Percentiles rank a stretch among this genome's conserved stretches.
Evolutionary conservation across 768 basidiomycete species (phyloP).

Genomic region (Exidia glandulosa): DNA sequence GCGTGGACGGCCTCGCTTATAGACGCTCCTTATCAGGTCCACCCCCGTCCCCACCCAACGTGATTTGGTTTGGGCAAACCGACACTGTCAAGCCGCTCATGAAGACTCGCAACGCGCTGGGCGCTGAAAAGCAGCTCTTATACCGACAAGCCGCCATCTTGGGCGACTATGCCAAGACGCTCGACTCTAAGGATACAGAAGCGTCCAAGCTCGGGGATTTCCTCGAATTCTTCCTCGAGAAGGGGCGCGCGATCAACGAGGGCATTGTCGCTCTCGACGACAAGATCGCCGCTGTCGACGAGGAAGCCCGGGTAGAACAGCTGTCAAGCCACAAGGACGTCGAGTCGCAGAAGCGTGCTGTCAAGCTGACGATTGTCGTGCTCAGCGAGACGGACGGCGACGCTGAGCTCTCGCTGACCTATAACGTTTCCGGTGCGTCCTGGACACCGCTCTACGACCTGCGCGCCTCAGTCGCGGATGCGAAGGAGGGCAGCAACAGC

Average conservation of each 20-base stretch:
- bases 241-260: conserved; percentile 24
- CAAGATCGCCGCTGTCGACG: conserved; percentile 28
- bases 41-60: conserved; percentile 22
- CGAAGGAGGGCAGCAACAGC: conserved; percentile 30
- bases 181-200: conserved; percentile 25
- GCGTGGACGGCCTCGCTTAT: too few relatives aligned
- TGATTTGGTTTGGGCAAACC: conserved; percentile 8
- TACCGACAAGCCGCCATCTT: conserved; percentile 33
- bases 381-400: conserved; percentile 24
- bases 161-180: conserved; percentile 30
- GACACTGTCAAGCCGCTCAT: not conserved
- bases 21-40: too few relatives aligned
- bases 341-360: conserved; percentile 11
- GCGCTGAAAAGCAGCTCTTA: conserved; percentile 14
- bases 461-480: conserved; percentile 33
- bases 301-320: conserved; percentile 27
- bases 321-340: conserved; percentile 6
- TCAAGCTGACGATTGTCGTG: conserved; percentile 32
- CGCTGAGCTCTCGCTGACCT: conserved; percentile 40
- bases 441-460: conserved; percentile 53
- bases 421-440: conserved; percentile 41
- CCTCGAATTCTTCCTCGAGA: conserved; percentile 30
- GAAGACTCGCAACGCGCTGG: not conserved
- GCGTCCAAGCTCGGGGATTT: conserved; percentile 22
- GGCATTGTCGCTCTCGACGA: conserved; percentile 27